Evolutionary conservation across 106 monocot genomes (phyloP).

Genomic region (Chionographis japonica): DNA sequence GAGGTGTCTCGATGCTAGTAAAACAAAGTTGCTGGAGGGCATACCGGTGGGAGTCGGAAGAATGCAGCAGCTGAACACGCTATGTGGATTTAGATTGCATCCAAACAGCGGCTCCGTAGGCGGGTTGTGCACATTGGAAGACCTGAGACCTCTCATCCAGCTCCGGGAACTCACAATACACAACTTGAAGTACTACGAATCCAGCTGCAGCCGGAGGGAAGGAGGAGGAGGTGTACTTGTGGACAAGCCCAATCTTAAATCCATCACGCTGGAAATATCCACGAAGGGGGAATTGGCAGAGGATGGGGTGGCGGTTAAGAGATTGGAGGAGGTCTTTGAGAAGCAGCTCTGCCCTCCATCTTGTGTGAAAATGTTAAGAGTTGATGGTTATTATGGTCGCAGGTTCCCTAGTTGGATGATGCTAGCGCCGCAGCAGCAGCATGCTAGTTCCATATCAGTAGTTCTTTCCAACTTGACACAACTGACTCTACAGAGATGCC

Average conservation of each 20-base stretch:
- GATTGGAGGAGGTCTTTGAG: neutral
- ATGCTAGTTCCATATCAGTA: no score
- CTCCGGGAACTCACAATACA: conserved; percentile 19
- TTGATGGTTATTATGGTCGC: conserved; percentile 18
- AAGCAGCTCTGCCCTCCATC: conserved; percentile 26
- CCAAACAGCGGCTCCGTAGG: neutral
- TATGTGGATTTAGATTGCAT: conserved; percentile 21
- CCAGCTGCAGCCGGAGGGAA: no score
- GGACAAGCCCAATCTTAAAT: conserved; percentile 23
- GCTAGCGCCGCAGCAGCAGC: no score
- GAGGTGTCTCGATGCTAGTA: conserved; percentile 8
- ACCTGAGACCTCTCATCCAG: conserved; percentile 24
- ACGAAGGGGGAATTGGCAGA: no score
- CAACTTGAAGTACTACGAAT: conserved; percentile 24
- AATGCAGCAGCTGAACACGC: conserved; percentile 19
- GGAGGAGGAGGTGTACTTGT: conserved; percentile 6
- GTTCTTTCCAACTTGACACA: conserved; percentile 17
- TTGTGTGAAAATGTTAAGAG: conserved; percentile 11
- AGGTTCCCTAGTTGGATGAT: conserved; percentile 15
- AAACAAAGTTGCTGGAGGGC: conserved; percentile 10
- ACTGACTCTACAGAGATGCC: conserved; percentile 19
- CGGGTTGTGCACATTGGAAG: conserved; percentile 18
- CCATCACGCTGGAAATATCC: conserved; percentile 17
- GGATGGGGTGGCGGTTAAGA: no score
- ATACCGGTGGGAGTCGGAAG: conserved; percentile 29